Conservation (phyloP, 805 yeast genomes). For the Candida sphagnicola region DNA sequence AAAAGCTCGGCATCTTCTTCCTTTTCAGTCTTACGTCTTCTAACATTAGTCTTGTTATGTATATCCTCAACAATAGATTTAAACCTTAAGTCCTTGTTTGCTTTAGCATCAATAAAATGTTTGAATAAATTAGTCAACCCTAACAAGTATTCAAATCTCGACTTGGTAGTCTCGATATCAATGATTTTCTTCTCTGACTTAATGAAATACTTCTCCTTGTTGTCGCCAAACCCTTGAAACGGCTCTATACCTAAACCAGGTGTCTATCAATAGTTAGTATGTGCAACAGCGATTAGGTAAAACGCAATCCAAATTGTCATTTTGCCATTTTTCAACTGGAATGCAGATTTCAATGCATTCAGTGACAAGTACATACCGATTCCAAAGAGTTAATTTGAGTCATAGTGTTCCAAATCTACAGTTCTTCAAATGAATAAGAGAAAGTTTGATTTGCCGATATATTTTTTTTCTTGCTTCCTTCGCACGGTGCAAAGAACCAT, state of each 20-base stretch:
- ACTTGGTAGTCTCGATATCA: slow-evolving; percentile 54
- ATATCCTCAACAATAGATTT: slow-evolving; percentile 46
- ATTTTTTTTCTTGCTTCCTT: background rate
- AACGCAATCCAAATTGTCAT: background rate
- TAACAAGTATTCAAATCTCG: slow-evolving; percentile 59
- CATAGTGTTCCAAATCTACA: too few species aligned
- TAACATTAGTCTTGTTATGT: slow-evolving; percentile 9
- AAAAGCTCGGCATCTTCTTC: slow-evolving; percentile 78
- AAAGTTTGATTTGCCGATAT: background rate
- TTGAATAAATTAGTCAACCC: slow-evolving; percentile 63
- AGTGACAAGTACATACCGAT: slow-evolving; percentile 1
- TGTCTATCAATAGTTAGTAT: slow-evolving; percentile 7
- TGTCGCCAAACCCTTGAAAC: slow-evolving; percentile 7
- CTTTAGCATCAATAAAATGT: slow-evolving; percentile 62
- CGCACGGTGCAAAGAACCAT: background rate
- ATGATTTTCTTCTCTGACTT: slow-evolving; percentile 35
- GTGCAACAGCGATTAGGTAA: background rate
- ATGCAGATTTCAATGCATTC: too few species aligned
- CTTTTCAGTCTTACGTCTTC: slow-evolving; percentile 64
- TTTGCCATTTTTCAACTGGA: background rate
- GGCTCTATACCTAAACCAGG: slow-evolving; percentile 11
- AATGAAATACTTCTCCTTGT: slow-evolving; percentile 26
- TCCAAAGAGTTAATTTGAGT: slow-evolving; percentile 5
- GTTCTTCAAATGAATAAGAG: background rate
- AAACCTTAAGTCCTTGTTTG: slow-evolving; percentile 55